Base-by-base conservation (phyloP, 495 filamentous ascomycete genomes). In the Aspergillus haitiensis region DNA sequence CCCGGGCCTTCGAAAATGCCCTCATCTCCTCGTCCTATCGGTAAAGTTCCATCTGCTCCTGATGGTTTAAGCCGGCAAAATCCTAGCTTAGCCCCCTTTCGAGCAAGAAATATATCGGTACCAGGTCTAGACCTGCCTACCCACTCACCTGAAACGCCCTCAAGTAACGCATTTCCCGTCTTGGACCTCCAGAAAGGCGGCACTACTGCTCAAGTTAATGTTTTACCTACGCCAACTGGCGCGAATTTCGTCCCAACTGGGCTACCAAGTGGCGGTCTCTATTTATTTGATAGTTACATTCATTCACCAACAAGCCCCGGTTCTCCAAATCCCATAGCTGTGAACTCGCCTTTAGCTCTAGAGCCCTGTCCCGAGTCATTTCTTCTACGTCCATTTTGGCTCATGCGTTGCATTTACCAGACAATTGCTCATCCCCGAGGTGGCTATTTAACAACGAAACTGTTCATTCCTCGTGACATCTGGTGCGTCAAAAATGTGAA, bases 401-500 rank as follows among this genome's bases (percentile, higher is more conserved):
- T 98, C 15, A 93, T 98, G 88, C 83, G 95, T 53, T 88, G 87
- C 53, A 79, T 98, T 18, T 96, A 93, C 70, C 92, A 98, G 68
- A 97, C 93, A 2, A 84, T 98, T 33, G 87, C 88, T 18, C 92
- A 98, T 68, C 90, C 93, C 6, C 87, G 90, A 18, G 94, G 94
- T 31, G 94, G 92, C 7, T 98, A 96, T 70, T 69, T 98, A 15
- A 94, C 93, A 33, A 92, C 86, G 32, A 90, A 90, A 60, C 81
- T 98, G 2, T 98, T 98, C 66, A 80, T 98, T 5, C 95, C 94
- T 7, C 82, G 90, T 18, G 93, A 98, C 63, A 90, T 93, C 11
- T 98, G 94, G 94, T 83, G 84, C 34, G 92, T 97, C 0, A 95
- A 94, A 67, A 92, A 91, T 51, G 91, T 97, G 49, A 97, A 97